A percentile compares a stretch with the other conserved stretches of the same genome.
Evolutionary conservation across 2,329 filamentous ascomycete genomes (phyloP).

Genomic region (Alternaria tenuissima): DNA sequence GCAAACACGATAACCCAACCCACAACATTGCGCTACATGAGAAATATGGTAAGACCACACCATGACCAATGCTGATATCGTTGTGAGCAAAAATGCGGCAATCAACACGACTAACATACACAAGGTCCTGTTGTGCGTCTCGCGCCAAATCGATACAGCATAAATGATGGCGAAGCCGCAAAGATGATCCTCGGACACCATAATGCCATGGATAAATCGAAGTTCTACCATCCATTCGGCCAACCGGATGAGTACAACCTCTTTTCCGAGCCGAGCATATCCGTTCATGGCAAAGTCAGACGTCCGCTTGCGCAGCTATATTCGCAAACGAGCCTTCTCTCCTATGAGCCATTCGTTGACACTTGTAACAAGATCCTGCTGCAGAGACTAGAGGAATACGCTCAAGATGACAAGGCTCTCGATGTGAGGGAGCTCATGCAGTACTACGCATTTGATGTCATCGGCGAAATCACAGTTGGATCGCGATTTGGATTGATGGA

Average conservation of each 20-base stretch:
- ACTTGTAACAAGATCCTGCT: slow-evolving; percentile 19
- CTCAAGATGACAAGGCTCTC: background rate
- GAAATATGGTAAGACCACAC: background rate
- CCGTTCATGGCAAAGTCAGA: slow-evolving; percentile 44
- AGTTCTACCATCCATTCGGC: slow-evolving; percentile 34
- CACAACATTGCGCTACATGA: background rate
- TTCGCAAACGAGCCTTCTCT: slow-evolving; percentile 48
- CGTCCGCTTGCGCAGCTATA: slow-evolving; percentile 51
- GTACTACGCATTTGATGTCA: background rate
- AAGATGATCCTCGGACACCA: background rate
- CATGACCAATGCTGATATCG: background rate
- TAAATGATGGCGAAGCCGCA: background rate
- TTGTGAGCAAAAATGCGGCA: background rate
- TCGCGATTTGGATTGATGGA: background rate
- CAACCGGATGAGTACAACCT: slow-evolving; percentile 38
- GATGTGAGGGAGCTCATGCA: background rate
- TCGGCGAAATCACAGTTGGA: background rate
- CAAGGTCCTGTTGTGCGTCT: background rate
- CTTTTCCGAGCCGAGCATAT: slow-evolving; percentile 46
- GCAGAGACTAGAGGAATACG: background rate
- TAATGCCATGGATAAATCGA: background rate
- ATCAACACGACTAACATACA: background rate
- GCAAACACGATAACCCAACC: background rate
- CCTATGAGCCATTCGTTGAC: slow-evolving; percentile 53
- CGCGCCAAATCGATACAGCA: background rate